A percentile compares a stretch with the other conserved stretches of the same genome.
Conservation (phyloP, 2,329 filamentous ascomycete species). For the Fusarium globosum region DNA sequence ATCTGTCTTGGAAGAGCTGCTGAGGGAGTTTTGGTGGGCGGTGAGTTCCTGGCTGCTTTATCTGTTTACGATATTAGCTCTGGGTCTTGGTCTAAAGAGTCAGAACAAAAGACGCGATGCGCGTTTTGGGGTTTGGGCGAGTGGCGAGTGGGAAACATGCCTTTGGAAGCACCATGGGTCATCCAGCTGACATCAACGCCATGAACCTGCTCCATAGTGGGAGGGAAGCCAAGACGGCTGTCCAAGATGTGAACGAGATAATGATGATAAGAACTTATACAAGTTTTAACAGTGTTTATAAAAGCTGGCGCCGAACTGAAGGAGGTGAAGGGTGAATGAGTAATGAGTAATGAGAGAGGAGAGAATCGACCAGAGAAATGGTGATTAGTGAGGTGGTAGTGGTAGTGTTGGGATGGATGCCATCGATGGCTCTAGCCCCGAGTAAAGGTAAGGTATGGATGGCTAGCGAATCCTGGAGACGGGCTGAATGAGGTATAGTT, state of each 20-base stretch:
- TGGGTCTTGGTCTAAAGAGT: background rate
- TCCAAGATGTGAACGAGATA: slow-evolving; percentile 4
- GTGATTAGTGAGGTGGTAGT: slow-evolving; percentile 27
- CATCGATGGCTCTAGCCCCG: slow-evolving; percentile 5
- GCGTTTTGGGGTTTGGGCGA: slow-evolving; percentile 27
- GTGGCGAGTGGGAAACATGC: slow-evolving; percentile 60
- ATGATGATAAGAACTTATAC: slow-evolving; percentile 14
- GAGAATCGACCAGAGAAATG: slow-evolving; percentile 22
- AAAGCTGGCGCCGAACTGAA: background rate
- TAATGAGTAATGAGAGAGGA: slow-evolving; percentile 18
- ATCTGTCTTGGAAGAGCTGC: slow-evolving; percentile 50
- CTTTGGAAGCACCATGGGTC: slow-evolving; percentile 82
- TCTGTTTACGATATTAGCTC: slow-evolving; percentile 39
- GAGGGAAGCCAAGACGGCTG: slow-evolving; percentile 26
- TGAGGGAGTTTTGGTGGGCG: slow-evolving; percentile 41
- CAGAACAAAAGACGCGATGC: slow-evolving; percentile 8
- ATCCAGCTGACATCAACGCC: slow-evolving; percentile 93
- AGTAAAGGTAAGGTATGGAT: slow-evolving; percentile 10
- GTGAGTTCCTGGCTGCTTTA: slow-evolving; percentile 47
- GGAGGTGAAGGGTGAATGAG: background rate
- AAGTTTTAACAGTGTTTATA: slow-evolving; percentile 4
- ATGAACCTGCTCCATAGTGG: slow-evolving; percentile 80
- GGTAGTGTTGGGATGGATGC: slow-evolving; percentile 21
- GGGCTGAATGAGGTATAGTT: slow-evolving; percentile 32
- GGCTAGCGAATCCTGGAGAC: slow-evolving; percentile 38